phyloP scores from a whole-genome alignment of 192 early-diverging fungal species.

The Geranomyces variabilis region DNA sequence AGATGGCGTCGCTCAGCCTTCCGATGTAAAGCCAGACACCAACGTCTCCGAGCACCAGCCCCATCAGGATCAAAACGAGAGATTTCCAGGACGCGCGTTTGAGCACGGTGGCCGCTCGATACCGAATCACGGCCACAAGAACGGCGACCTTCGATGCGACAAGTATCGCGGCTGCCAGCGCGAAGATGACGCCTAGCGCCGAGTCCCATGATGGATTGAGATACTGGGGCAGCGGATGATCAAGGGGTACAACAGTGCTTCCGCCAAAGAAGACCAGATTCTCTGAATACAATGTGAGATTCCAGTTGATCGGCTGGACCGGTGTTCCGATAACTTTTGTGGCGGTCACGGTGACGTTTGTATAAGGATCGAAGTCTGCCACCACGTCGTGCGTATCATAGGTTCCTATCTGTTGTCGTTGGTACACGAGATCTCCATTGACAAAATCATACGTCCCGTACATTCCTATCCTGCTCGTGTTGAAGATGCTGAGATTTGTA shows the following conservation, averaged over 20 bases:
- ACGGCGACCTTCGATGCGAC: not conserved
- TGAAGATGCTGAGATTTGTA: constrained; percentile 6
- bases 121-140: not conserved
- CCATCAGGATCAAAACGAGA: not conserved
- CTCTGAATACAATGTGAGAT: not conserved
- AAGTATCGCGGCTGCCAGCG: not conserved
- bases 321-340: constrained; percentile 5
- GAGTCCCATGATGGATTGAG: constrained; percentile 12
- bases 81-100: constrained; percentile 10
- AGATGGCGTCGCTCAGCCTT: not conserved
- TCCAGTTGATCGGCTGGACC: not conserved
- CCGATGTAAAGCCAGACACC: constrained; percentile 4
- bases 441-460: constrained; percentile 5
- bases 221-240: not conserved
- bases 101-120: not conserved
- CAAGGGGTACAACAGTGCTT: not conserved
- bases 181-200: not conserved
- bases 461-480: constrained; percentile 2
- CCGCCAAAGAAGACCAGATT: constrained; percentile 14
- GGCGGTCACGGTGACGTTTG: not conserved
- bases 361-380: not conserved
- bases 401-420: not conserved
- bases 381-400: not conserved
- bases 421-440: not conserved
- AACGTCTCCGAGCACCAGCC: not conserved